These are phyloP conservation scores for Dactylis glomerata DNA, from an alignment of 176 grass and related monocot species.

Conservation along the genomic window DNA sequence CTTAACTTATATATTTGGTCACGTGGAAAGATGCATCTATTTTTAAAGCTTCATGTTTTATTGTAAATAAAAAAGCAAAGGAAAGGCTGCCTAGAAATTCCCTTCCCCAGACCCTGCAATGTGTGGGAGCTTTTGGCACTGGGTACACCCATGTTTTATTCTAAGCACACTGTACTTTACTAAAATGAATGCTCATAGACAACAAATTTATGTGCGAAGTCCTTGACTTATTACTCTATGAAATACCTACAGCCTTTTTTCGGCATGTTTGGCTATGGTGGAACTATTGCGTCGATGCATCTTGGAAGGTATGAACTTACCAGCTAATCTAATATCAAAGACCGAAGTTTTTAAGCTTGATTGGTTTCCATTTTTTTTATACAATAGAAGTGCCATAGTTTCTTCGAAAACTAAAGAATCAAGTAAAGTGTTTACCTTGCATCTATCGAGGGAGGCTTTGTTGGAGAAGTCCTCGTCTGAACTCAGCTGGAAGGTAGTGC, in stretches of 20 bases:
- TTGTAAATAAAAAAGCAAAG: too few species aligned
- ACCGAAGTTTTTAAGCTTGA: not conserved
- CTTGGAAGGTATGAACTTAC: conserved; percentile 45
- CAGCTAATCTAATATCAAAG: not conserved
- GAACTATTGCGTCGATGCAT: conserved; percentile 51
- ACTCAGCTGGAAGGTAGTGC: conserved; percentile 41
- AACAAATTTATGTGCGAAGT: not conserved
- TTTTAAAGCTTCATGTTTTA: not conserved
- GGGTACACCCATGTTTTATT: not conserved
- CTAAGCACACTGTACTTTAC: not conserved
- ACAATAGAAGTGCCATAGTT: conserved; percentile 29
- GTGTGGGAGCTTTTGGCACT: too few species aligned
- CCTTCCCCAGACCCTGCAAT: too few species aligned
- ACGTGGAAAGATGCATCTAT: not conserved
- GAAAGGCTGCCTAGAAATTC: too few species aligned
- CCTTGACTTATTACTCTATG: not conserved
- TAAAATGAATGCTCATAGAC: not conserved
- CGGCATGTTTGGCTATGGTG: conserved; percentile 64
- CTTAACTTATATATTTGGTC: not conserved
- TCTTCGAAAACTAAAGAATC: conserved; percentile 56
- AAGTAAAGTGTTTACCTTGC: conserved; percentile 45
- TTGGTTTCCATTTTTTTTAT: not conserved
- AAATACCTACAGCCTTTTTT: conserved; percentile 51
- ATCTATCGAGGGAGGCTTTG: conserved; percentile 48
- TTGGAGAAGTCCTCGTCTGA: conserved; percentile 22